Percentiles rank a stretch among this genome's conserved stretches.
Conservation (phyloP, 805 yeast genomes). For the Starmerella riodocensis region DNA sequence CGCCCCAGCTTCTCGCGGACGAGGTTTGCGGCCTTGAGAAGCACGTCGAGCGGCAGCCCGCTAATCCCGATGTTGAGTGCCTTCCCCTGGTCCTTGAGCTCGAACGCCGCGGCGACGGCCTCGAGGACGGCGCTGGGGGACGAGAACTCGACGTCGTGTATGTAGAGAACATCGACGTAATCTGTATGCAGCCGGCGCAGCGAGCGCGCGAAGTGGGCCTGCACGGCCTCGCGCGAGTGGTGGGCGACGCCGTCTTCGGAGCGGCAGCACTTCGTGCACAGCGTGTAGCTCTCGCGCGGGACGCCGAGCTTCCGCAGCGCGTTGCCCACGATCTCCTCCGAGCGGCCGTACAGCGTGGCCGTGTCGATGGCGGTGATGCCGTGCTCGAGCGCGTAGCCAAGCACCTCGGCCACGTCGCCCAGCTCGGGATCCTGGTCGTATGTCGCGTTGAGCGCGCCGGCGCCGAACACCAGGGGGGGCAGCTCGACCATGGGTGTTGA, state of each 20-base stretch:
- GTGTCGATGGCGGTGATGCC: conserved; percentile 79
- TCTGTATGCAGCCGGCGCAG: conserved; percentile 48
- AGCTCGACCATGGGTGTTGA: background rate
- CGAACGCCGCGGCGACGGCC: conserved; percentile 50
- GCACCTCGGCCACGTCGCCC: conserved; percentile 44
- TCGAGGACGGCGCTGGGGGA: conserved; percentile 38
- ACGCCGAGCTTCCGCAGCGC: conserved; percentile 37
- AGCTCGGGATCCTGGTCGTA: conserved; percentile 56
- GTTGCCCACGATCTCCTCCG: conserved; percentile 60
- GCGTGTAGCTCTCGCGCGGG: conserved; percentile 48
- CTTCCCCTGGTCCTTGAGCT: conserved; percentile 49
- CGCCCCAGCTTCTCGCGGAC: conserved; percentile 34
- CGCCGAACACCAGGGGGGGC: conserved; percentile 58
- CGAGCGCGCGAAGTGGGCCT: conserved; percentile 53
- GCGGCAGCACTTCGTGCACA: conserved; percentile 83
- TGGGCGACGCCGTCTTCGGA: conserved; percentile 56
- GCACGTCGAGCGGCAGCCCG: conserved; percentile 71
- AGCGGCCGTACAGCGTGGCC: conserved; percentile 86
- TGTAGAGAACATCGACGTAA: conserved; percentile 68
- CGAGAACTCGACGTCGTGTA: conserved; percentile 84
- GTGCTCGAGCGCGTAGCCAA: conserved; percentile 44
- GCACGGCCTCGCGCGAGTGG: conserved; percentile 49
- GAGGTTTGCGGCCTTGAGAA: conserved; percentile 39
- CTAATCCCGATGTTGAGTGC: conserved; percentile 61
- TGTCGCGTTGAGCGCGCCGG: conserved; percentile 75